These are phyloP conservation scores for Podaxis carcinomalis DNA, from an alignment of 768 basidiomycete species.

Conservation along the genomic window DNA sequence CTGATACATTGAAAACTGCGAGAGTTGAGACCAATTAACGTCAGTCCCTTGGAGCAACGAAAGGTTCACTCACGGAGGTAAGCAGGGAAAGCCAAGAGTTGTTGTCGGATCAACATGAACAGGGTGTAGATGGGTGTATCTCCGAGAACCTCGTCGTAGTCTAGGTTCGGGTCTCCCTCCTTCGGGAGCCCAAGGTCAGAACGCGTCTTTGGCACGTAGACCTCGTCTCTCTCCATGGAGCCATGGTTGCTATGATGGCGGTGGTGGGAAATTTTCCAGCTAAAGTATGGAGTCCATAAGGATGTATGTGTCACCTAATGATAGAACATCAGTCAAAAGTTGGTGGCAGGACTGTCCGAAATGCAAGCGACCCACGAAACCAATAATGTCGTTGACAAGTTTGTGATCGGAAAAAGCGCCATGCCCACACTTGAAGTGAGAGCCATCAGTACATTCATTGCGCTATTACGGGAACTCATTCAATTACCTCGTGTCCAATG, in stretches of 20 bases:
- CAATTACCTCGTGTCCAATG: slow-evolving; percentile 50
- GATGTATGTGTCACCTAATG: slow-evolving; percentile 39
- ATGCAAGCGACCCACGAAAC: slow-evolving; percentile 36
- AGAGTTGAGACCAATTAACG: slow-evolving; percentile 4
- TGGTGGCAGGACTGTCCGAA: slow-evolving; percentile 10
- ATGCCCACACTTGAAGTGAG: slow-evolving; percentile 44
- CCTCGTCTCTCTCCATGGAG: slow-evolving; percentile 52
- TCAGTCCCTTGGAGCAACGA: slow-evolving; percentile 9
- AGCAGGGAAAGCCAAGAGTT: slow-evolving; percentile 56
- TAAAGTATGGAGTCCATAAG: slow-evolving; percentile 51
- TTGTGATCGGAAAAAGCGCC: slow-evolving; percentile 49
- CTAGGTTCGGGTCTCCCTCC: slow-evolving; percentile 28
- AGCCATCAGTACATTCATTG: not conserved
- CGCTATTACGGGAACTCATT: not conserved
- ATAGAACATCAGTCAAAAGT: slow-evolving; percentile 2
- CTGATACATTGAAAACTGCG: slow-evolving; percentile 58
- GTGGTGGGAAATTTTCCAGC: slow-evolving; percentile 53
- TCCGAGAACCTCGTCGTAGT: slow-evolving; percentile 53
- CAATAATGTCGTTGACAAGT: slow-evolving; percentile 43
- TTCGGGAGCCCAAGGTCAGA: slow-evolving; percentile 48
- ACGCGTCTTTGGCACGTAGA: slow-evolving; percentile 60
- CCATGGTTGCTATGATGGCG: slow-evolving; percentile 48
- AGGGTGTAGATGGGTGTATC: slow-evolving; percentile 61
- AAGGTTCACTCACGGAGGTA: slow-evolving; percentile 45
- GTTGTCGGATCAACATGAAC: slow-evolving; percentile 50